Percentiles rank a stretch among this genome's conserved stretches.
Conservation (phyloP, 148 eudicot genomes). For the Rhododendron mucronatum region DNA sequence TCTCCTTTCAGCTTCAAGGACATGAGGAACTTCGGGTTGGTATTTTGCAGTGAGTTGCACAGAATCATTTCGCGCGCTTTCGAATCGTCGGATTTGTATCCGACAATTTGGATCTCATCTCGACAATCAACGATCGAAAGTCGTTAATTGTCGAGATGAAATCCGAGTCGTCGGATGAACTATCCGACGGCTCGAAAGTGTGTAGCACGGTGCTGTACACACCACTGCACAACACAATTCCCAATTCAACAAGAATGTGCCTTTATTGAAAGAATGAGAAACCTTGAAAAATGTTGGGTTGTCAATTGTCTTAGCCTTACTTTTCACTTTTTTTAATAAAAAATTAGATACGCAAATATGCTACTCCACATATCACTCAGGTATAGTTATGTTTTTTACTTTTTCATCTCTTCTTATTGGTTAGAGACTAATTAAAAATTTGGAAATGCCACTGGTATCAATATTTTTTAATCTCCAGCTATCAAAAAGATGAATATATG, state of each 20-base stretch:
- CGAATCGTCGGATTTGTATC: too few species aligned
- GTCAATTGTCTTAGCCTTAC: not conserved
- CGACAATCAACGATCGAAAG: too few species aligned
- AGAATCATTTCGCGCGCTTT: rapidly evolving
- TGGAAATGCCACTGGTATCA: not conserved
- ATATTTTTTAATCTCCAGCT: not conserved
- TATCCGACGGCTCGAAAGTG: too few species aligned
- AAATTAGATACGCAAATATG: not conserved
- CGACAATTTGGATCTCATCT: too few species aligned
- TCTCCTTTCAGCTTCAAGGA: not conserved
- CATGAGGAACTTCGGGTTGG: too few species aligned
- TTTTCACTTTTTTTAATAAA: not conserved
- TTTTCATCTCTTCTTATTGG: not conserved
- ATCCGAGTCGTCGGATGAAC: too few species aligned
- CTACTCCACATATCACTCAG: not conserved
- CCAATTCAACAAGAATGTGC: not conserved
- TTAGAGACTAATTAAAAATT: not conserved
- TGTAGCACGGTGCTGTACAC: too few species aligned
- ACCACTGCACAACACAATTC: too few species aligned
- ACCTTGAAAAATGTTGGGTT: not conserved
- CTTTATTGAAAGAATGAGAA: not conserved
- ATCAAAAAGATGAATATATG: not conserved
- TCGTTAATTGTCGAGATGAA: too few species aligned
- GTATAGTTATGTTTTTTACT: not conserved
- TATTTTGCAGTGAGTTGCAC: too few species aligned